Percentiles rank a stretch among this genome's conserved stretches.
phyloP scores from a whole-genome alignment of 257 asterid genomes.

The Scutellaria baicalensis region DNA sequence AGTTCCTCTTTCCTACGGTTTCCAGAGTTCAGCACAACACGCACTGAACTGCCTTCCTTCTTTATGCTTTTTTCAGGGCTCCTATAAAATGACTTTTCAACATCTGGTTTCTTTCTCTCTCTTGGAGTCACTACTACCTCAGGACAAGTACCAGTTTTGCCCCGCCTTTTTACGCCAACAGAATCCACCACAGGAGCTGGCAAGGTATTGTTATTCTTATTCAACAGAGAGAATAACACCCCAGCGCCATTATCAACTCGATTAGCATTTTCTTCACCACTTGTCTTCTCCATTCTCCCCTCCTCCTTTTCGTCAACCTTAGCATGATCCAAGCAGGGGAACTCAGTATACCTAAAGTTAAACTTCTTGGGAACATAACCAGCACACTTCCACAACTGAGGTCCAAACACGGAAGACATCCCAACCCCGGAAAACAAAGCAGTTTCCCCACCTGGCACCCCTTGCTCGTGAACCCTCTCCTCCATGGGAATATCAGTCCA shows the following conservation, averaged over 20 bases:
- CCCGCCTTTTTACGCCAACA: slow-evolving; percentile 19
- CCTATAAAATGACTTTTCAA: slow-evolving; percentile 17
- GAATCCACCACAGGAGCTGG: slow-evolving; percentile 28
- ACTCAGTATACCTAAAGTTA: slow-evolving; percentile 55
- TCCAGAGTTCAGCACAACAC: slow-evolving; percentile 31
- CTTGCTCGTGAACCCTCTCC: slow-evolving; percentile 96
- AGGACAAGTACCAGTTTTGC: slow-evolving; percentile 21
- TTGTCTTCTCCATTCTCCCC: slow-evolving; percentile 11
- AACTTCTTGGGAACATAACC: slow-evolving; percentile 93
- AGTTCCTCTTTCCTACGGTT: slow-evolving; percentile 52
- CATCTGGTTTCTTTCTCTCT: slow-evolving; percentile 19
- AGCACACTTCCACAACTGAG: slow-evolving; percentile 71
- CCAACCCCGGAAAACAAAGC: slow-evolving; percentile 47
- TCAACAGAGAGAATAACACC: slow-evolving; percentile 48
- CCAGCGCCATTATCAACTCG: slow-evolving; percentile 54
- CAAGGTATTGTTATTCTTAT: slow-evolving; percentile 25
- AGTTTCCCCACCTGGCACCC: slow-evolving; percentile 95
- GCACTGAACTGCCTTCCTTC: slow-evolving; percentile 36
- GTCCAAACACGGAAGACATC: slow-evolving; percentile 55
- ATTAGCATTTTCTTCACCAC: slow-evolving; percentile 30
- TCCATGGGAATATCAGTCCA: slow-evolving; percentile 77
- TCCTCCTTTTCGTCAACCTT: slow-evolving; percentile 18
- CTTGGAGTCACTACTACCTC: slow-evolving; percentile 10
- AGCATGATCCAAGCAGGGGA: slow-evolving; percentile 37
- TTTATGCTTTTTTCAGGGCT: slow-evolving; percentile 26